Percentiles rank a stretch among this genome's conserved stretches.
Conservation (phyloP, 257 asterid species). For the Avicennia marina region DNA sequence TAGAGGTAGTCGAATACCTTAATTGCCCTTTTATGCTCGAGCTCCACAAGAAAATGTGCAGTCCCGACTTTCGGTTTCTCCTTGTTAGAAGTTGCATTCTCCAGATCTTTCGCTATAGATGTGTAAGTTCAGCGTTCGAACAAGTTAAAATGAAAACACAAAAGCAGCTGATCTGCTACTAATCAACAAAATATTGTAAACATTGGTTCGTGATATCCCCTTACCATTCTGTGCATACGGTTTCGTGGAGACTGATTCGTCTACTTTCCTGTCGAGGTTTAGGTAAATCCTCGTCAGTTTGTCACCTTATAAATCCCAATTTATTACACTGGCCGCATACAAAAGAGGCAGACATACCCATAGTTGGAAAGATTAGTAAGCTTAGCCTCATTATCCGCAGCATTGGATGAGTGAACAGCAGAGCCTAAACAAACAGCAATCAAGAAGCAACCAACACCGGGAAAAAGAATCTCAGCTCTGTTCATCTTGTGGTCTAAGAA, state of each 20-base stretch:
- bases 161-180: too few species aligned
- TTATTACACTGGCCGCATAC: too few species aligned
- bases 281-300: too few species aligned
- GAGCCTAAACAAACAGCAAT: constrained; percentile 47
- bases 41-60: constrained; percentile 35
- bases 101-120: neutral
- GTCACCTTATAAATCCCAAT: too few species aligned
- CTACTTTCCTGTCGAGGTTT: too few species aligned
- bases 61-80: constrained; percentile 32
- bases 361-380: too few species aligned
- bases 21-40: constrained; percentile 40
- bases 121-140: neutral
- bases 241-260: too few species aligned
- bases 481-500: constrained; percentile 40
- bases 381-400: constrained; percentile 40
- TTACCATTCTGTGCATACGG: too few species aligned
- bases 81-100: constrained; percentile 19
- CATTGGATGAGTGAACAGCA: constrained; percentile 38
- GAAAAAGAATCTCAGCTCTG: constrained; percentile 43
- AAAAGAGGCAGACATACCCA: neutral
- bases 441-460: constrained; percentile 55
- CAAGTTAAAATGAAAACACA: too few species aligned
- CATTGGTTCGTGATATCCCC: too few species aligned
- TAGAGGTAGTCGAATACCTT: constrained; percentile 22
- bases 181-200: too few species aligned